These are phyloP conservation scores for Fraxinus anomala DNA, from an alignment of 257 asterid genomes.

Conservation along the genomic window DNA sequence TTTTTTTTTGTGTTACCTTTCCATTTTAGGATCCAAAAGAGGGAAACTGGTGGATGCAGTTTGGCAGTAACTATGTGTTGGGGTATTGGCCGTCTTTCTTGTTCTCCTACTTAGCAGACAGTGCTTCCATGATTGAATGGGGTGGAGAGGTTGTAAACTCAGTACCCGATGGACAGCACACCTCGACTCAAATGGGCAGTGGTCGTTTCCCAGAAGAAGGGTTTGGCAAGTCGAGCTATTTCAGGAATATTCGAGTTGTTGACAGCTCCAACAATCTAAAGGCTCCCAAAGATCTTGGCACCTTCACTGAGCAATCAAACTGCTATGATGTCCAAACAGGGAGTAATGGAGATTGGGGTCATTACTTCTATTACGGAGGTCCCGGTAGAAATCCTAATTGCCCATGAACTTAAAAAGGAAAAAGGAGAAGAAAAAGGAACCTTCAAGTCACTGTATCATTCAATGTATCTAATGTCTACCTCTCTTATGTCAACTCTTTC, in stretches of 20 bases:
- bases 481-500: slow-evolving; percentile 31
- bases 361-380: slow-evolving; percentile 87
- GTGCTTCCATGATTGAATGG: slow-evolving; percentile 90
- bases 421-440: neutral
- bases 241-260: slow-evolving; percentile 80
- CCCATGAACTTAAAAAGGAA: slow-evolving; percentile 38
- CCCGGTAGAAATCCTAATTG: slow-evolving; percentile 87
- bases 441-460: slow-evolving; percentile 38
- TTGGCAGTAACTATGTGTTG: slow-evolving; percentile 70
- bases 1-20: neutral
- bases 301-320: slow-evolving; percentile 76
- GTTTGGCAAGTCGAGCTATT: slow-evolving; percentile 78
- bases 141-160: slow-evolving; percentile 92
- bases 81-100: slow-evolving; percentile 96
- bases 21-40: slow-evolving; percentile 72
- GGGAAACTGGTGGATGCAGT: slow-evolving; percentile 97
- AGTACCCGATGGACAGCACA: slow-evolving; percentile 71
- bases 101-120: slow-evolving; percentile 76
- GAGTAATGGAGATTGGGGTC: slow-evolving; percentile 82
- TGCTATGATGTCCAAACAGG: slow-evolving; percentile 89
- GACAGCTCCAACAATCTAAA: slow-evolving; percentile 80
- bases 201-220: slow-evolving; percentile 89
- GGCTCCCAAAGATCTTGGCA: slow-evolving; percentile 70
- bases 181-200: slow-evolving; percentile 90
- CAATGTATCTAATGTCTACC: slow-evolving; percentile 34